Conservation (phyloP, 805 yeast species). For the Candida michaelii region DNA sequence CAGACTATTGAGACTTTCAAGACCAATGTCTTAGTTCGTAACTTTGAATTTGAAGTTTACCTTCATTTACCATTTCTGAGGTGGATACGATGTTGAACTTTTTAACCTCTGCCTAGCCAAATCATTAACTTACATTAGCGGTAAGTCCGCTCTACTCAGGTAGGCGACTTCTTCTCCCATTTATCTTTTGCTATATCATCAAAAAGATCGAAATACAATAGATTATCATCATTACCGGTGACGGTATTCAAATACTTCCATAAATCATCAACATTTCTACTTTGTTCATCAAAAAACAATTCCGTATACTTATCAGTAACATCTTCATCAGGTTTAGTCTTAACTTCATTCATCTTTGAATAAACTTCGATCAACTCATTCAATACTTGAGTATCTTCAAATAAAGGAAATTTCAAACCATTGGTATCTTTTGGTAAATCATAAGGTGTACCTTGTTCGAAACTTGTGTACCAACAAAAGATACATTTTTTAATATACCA, state of each 20-base stretch:
- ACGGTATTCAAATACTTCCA: slow-evolving; percentile 5
- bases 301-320: not conserved
- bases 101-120: too few species aligned
- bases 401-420: slow-evolving; percentile 4
- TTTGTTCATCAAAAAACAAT: slow-evolving; percentile 1
- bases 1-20: too few species aligned
- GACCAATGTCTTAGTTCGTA: too few species aligned
- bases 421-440: not conserved
- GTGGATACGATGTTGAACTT: too few species aligned
- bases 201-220: not conserved
- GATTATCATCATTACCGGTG: slow-evolving; percentile 4
- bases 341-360: not conserved
- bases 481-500: slow-evolving; percentile 8
- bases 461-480: not conserved
- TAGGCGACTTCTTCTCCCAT: not conserved
- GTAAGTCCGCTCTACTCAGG: not conserved
- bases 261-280: slow-evolving; percentile 7
- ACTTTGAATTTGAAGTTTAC: too few species aligned
- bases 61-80: too few species aligned
- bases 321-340: not conserved
- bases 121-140: too few species aligned
- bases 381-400: not conserved
- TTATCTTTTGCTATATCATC: slow-evolving; percentile 3
- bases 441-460: not conserved
- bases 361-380: not conserved